Conservation (phyloP, 2,329 filamentous ascomycete species). For the Tetracladium maxilliforme region DNA sequence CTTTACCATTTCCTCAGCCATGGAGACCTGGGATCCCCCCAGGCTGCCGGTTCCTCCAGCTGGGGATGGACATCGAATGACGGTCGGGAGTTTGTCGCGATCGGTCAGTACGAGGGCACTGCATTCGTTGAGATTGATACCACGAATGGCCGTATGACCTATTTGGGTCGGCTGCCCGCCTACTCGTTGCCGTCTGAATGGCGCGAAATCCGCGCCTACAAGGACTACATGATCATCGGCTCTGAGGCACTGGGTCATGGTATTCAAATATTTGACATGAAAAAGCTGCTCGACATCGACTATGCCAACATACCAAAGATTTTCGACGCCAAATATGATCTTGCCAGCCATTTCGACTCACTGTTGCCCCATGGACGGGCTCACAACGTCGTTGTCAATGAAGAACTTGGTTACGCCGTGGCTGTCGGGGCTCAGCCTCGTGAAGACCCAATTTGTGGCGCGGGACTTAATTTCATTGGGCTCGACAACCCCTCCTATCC, state of each 20-base stretch:
- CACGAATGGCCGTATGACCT: conserved; percentile 25
- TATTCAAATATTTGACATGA: conserved; percentile 41
- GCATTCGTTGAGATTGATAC: conserved; percentile 33
- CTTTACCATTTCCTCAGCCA: conserved; percentile 9
- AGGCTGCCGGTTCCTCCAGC: conserved; percentile 6
- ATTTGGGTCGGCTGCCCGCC: conserved; percentile 29
- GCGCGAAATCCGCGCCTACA: conserved; percentile 20
- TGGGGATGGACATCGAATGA: conserved; percentile 28
- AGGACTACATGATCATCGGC: conserved; percentile 21
- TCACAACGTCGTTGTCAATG: conserved; percentile 25
- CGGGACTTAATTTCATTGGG: conserved; percentile 35
- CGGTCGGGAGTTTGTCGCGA: conserved; percentile 31
- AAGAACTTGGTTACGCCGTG: conserved; percentile 21
- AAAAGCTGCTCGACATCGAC: conserved; percentile 20
- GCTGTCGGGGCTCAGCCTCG: conserved; percentile 15
- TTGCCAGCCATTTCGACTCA: conserved; percentile 18
- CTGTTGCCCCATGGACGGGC: conserved; percentile 21
- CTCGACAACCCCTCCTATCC: conserved; percentile 28
- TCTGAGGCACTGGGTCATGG: conserved; percentile 26
- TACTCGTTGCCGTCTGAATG: conserved; percentile 17
- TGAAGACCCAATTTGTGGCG: conserved; percentile 20
- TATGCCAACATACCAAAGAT: conserved; percentile 15
- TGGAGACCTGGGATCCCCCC: conserved; percentile 6
- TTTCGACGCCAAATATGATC: conserved; percentile 19
- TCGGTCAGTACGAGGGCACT: conserved; percentile 32